phyloP scores from a whole-genome alignment of 2,329 filamentous ascomycete species.

The Aspergillus sp. region DNA sequence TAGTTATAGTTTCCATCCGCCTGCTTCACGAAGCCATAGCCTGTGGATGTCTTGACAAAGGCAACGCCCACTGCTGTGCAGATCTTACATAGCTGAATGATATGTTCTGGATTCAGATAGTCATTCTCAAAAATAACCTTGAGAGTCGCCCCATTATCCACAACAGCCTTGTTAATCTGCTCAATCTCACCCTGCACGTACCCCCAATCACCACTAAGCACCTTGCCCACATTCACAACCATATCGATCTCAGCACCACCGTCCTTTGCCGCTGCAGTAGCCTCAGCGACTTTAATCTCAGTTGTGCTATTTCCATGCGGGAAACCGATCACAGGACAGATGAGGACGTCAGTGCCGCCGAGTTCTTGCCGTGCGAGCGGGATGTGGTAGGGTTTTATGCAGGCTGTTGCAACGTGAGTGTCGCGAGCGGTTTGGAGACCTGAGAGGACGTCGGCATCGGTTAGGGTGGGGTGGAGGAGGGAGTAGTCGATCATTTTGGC shows the following conservation, averaged over 20 bases:
- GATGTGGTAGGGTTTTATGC: slow-evolving; percentile 53
- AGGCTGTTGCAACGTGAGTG: slow-evolving; percentile 50
- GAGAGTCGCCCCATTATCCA: slow-evolving; percentile 39
- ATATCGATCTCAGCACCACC: slow-evolving; percentile 54
- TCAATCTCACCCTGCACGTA: slow-evolving; percentile 50
- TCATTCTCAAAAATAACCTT: slow-evolving; percentile 61
- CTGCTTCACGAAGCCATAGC: slow-evolving; percentile 56
- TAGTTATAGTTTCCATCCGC: slow-evolving; percentile 47
- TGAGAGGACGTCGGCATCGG: slow-evolving; percentile 46
- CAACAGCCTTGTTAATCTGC: slow-evolving; percentile 45
- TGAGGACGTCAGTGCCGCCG: slow-evolving; percentile 41
- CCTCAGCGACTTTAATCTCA: slow-evolving; percentile 49
- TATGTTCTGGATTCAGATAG: slow-evolving; percentile 46
- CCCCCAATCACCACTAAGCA: slow-evolving; percentile 49
- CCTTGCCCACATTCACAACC: slow-evolving; percentile 55
- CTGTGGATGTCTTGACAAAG: slow-evolving; percentile 56
- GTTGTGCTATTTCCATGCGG: slow-evolving; percentile 54
- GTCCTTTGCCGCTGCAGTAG: slow-evolving; percentile 39
- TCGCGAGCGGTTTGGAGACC: slow-evolving; percentile 45
- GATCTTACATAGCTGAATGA: slow-evolving; percentile 49
- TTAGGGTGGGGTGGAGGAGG: slow-evolving; percentile 56
- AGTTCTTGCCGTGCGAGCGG: slow-evolving; percentile 45
- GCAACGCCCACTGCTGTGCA: slow-evolving; percentile 47
- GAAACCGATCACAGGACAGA: slow-evolving; percentile 57
- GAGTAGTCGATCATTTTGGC: slow-evolving; percentile 52